These are phyloP conservation scores for Metarhizium sp. DNA, from an alignment of 2,329 filamentous ascomycete genomes.

Conservation along the genomic window DNA sequence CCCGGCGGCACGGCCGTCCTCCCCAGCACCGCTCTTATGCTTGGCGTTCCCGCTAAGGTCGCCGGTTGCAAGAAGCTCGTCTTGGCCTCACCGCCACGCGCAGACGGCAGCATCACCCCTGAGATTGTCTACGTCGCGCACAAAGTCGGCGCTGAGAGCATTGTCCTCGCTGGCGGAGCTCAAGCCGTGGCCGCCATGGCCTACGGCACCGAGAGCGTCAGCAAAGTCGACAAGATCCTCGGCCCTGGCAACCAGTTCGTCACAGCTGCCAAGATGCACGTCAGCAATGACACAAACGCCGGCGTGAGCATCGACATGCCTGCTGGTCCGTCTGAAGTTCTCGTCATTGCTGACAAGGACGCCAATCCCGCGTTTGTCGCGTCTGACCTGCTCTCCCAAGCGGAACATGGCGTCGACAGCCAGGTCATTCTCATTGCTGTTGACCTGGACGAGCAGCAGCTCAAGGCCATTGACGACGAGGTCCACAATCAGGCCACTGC, in stretches of 20 bases:
- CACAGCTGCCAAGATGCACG: constrained; percentile 96
- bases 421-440: constrained; percentile 90
- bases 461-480: constrained; percentile 83
- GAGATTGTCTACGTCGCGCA: constrained; percentile 97
- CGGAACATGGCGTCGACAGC: constrained; percentile 92
- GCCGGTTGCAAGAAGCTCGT: constrained; percentile 94
- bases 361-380: constrained; percentile 93
- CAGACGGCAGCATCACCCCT: constrained; percentile 84
- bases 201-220: constrained; percentile 89
- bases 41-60: constrained; percentile 95
- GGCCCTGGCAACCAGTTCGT: constrained; percentile 98
- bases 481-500: constrained; percentile 79
- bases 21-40: constrained; percentile 93
- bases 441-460: constrained; percentile 61
- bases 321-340: constrained; percentile 87
- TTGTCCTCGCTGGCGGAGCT: constrained; percentile 89
- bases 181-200: constrained; percentile 96
- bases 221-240: constrained; percentile 97
- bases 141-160: constrained; percentile 92
- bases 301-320: constrained; percentile 98
- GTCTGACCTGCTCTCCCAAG: constrained; percentile 87
- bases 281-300: constrained; percentile 93
- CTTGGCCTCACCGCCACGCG: constrained; percentile 79
- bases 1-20: constrained; percentile 96
- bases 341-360: constrained; percentile 85